Percentiles rank a stretch among this genome's conserved stretches.
Evolutionary conservation across 1,139 yeast genomes (phyloP).

Genomic region (Pichia sp.): DNA sequence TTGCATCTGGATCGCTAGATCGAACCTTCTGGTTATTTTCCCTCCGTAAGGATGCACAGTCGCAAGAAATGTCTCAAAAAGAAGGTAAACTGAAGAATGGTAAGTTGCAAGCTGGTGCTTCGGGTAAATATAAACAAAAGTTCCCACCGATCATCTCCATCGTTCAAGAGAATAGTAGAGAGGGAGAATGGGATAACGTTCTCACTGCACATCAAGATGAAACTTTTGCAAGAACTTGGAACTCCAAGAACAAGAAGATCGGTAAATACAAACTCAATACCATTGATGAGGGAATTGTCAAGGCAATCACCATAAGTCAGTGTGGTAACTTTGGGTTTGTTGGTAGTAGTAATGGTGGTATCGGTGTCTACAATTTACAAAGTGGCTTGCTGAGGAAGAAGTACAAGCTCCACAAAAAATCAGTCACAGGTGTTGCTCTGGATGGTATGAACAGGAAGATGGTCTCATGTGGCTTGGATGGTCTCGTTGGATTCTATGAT

Average conservation of each 20-base stretch:
- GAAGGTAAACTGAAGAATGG: conserved; percentile 47
- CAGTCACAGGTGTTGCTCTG: conserved; percentile 83
- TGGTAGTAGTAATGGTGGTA: conserved; percentile 89
- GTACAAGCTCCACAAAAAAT: conserved; percentile 60
- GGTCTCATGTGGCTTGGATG: conserved; percentile 87
- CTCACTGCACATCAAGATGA: conserved; percentile 89
- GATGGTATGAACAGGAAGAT: conserved; percentile 86
- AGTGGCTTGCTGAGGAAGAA: conserved; percentile 71
- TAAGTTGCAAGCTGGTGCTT: conserved; percentile 52
- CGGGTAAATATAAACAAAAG: conserved; percentile 45
- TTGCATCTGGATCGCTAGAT: conserved; percentile 85
- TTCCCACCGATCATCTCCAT: conserved; percentile 71
- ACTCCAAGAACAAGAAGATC: conserved; percentile 69
- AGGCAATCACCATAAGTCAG: conserved; percentile 71
- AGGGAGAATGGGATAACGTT: conserved; percentile 92
- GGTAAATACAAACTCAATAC: conserved; percentile 70
- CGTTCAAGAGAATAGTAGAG: conserved; percentile 70
- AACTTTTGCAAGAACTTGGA: conserved; percentile 87
- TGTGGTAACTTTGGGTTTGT: conserved; percentile 95
- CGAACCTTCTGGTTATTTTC: conserved; percentile 87
- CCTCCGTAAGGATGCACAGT: conserved; percentile 91
- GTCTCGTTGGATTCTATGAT: conserved; percentile 81
- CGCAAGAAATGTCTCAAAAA: conserved; percentile 86
- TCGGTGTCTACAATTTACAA: conserved; percentile 84
- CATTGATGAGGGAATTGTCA: conserved; percentile 75